phyloP scores from a whole-genome alignment of 306 rosid species.

The Glycyrrhiza uralensis region DNA sequence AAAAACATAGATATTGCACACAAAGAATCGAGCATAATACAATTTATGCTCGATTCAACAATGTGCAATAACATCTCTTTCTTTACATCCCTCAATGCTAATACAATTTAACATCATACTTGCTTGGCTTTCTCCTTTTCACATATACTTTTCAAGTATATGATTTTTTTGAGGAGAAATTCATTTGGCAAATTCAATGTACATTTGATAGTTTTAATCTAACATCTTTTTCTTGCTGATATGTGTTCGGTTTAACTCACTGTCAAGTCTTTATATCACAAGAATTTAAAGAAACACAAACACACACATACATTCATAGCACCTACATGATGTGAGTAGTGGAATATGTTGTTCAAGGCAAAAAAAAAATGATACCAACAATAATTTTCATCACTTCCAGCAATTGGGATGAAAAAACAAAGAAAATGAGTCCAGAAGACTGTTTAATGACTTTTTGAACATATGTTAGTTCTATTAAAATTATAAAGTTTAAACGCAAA shows the following conservation, averaged over 20 bases:
- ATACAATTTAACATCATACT: neutral
- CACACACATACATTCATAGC: neutral
- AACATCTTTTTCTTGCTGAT: neutral
- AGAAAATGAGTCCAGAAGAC: neutral
- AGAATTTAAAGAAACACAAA: neutral
- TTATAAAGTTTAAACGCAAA: neutral
- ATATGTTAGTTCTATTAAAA: neutral
- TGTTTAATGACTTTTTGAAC: neutral
- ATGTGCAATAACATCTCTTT: too few species aligned
- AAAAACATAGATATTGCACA: too few species aligned
- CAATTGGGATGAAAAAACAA: neutral
- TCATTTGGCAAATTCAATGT: constrained; percentile 14
- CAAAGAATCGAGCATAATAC: too few species aligned
- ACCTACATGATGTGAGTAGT: neutral
- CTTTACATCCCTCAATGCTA: too few species aligned
- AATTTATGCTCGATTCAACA: too few species aligned
- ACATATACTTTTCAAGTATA: constrained; percentile 28
- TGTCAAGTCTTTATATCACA: neutral
- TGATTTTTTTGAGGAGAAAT: constrained; percentile 36
- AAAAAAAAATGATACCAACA: neutral
- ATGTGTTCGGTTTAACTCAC: neutral
- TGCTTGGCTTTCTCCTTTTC: constrained; percentile 35
- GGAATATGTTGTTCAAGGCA: neutral
- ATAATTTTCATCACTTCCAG: neutral
- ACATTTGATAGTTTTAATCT: constrained; percentile 32